Evolutionary conservation across 345 rosid genomes (phyloP).

Genomic region (Heritiera fomes): DNA sequence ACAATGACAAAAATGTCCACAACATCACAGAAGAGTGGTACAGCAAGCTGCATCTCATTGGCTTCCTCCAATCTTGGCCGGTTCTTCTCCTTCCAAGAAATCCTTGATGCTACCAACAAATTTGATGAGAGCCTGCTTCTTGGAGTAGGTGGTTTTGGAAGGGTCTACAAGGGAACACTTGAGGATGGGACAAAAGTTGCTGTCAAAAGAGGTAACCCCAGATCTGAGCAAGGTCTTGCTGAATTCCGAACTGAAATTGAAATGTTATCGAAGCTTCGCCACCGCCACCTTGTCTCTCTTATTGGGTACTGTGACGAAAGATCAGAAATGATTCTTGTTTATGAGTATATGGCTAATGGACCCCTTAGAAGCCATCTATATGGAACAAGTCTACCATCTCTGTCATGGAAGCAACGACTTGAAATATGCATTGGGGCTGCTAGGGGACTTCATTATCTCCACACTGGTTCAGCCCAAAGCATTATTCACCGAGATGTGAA

Average conservation of each 20-base stretch:
- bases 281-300: slow-evolving; percentile 92
- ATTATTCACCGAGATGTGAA: slow-evolving; percentile 97
- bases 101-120: slow-evolving; percentile 86
- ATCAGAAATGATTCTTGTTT: slow-evolving; percentile 91
- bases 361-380: slow-evolving; percentile 93
- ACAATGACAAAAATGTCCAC: slow-evolving; percentile 79
- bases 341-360: slow-evolving; percentile 97
- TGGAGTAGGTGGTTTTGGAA: slow-evolving; percentile 97
- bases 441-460: slow-evolving; percentile 94
- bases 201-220: slow-evolving; percentile 96
- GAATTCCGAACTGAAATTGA: slow-evolving; percentile 97
- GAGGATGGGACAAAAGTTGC: slow-evolving; percentile 89
- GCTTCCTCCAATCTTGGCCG: slow-evolving; percentile 81
- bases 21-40: slow-evolving; percentile 79
- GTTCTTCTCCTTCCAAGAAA: slow-evolving; percentile 79
- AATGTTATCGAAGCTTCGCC: slow-evolving; percentile 94
- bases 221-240: slow-evolving; percentile 96
- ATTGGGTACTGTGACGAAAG: slow-evolving; percentile 95
- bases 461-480: slow-evolving; percentile 94
- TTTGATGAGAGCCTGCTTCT: slow-evolving; percentile 85
- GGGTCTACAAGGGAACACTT: slow-evolving; percentile 86
- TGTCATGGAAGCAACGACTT: slow-evolving; percentile 92
- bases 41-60: slow-evolving; percentile 84
- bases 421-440: slow-evolving; percentile 98
- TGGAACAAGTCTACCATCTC: slow-evolving; percentile 73